Base-by-base conservation (phyloP, 345 rosid genomes). In the Citrus reticulata region DNA sequence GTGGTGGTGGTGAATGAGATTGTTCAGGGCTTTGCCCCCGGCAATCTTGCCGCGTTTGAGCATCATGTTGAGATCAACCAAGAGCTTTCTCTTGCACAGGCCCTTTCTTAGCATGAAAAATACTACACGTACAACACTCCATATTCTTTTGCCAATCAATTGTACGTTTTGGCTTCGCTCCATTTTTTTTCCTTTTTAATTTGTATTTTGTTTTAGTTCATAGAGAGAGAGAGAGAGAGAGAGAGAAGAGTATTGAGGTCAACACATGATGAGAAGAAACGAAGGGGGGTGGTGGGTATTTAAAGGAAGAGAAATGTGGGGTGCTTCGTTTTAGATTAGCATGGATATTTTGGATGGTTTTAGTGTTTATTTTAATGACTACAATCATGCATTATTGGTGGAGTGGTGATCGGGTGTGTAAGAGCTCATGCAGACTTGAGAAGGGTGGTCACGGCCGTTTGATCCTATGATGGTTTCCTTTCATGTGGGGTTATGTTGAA, bases 1-100 rank as follows among this genome's bases (percentile, higher is more conserved):
- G 40, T 37, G 80, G 86, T 81, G 86, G 85, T 82, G 85, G 92
- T 85, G 88, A 76, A 93, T 86, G 83, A 93, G 91, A 81, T 88
- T 89, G 40, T 81, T 81, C 2, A 89, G 80, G 77, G 91, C 91
- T 76, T 91, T 91, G 59, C 86, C 68, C 51, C 87, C 68, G 65
- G 93, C 93, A 71, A 89, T 83, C 84, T 93, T 92, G 85, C 98
- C 95, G 2, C 97, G 96, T 76, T 92, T 92, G 72, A 93, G 87
- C 85, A 92, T 78, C 84, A 92, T 70, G 88, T 86, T 89, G 83
- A 93, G 90, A 79, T 93, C 96, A 22, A 90, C 79, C 69, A 92
- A 73, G 81, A 90, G 89, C 61, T 85, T 93, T 30, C 89, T 90
- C 81, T 89, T 91, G 54, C 90, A 85, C 13, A 89, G 75, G 68